Base-by-base conservation (phyloP, 192 early-diverging fungal species). In the Rhizophagus sp. region DNA sequence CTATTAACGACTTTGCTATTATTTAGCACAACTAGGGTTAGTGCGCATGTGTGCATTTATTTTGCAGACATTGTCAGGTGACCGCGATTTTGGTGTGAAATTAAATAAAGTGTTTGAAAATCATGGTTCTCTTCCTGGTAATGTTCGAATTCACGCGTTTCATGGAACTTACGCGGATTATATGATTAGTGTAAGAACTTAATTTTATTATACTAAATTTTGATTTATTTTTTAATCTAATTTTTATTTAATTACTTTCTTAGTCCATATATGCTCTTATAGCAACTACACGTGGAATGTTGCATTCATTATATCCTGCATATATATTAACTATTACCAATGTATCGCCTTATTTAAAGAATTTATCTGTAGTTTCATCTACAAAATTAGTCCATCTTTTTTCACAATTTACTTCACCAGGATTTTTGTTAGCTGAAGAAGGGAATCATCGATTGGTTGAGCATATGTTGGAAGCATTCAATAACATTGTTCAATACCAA, bases 401-500 rank as follows among this genome's bases (percentile, higher is more conserved):
- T 63, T 85, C 81, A n/a, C 90, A 92, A 17, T 93, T 96, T 83
- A 87, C 93, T 10, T 90, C 91, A 65, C 92, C 96, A 2, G 89
- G 89, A 36, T 96, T 95, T 80, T 82, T 98, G 62, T 85, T 97
- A 25, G 89, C 93, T 1, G 93, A 93, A 69, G 92, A 96, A 72
- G 80, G 84, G 66, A 94, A 98, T 74, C 92, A 96, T 75, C 88
- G 88, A 39, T 87, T 91, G 41, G 85, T 94, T 17, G 92, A 90
- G 13, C 95, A 93, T 77, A 76, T 96, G 33, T 80, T 97, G 7
- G 96, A 97, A 79, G 88, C 91, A 8, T 92, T 96, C 79, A 93
- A 96, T 80, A 93, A 92, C 68, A 87, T 96, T 41, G 86, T 96
- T 13, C 95, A 96, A 79, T 96, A 96, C 83, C 96, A 96, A 62